Conservation (phyloP, 768 basidiomycete species). For the Nevesoporus exiguus region DNA sequence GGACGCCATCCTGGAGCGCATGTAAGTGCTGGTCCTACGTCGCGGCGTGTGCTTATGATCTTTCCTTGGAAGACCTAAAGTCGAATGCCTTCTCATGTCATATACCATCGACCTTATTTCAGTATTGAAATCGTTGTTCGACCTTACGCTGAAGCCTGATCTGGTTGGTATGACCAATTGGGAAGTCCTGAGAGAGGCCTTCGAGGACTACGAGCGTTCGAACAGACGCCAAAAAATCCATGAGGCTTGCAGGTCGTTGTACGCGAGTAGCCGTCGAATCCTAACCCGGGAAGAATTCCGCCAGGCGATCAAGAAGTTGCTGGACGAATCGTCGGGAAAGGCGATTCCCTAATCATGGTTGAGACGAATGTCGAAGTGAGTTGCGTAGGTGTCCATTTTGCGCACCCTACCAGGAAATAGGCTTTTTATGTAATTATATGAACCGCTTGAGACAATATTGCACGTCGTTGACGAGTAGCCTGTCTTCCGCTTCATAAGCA, state of each 20-base stretch:
- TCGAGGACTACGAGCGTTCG: slow-evolving; percentile 3
- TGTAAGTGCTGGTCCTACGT: not conserved
- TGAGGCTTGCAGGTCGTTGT: not conserved
- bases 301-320: not conserved
- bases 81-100: slow-evolving; percentile 2
- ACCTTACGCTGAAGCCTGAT: slow-evolving; percentile 6
- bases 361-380: not conserved
- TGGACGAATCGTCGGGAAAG: not conserved
- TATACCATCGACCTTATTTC: slow-evolving; percentile 6
- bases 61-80: not conserved
- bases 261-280: not conserved
- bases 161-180: slow-evolving; percentile 3
- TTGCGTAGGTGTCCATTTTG: no score
- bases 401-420: no score
- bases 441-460: no score
- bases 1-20: not conserved
- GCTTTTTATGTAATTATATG: no score
- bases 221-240: not conserved
- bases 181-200: slow-evolving; percentile 3
- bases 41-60: not conserved
- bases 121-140: not conserved
- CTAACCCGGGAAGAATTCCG: not conserved
- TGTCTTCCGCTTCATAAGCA: no score
- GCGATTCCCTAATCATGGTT: not conserved
- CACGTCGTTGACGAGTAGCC: no score